These are phyloP conservation scores for Drechslerella coelobrocha DNA, from an alignment of 2,329 filamentous ascomycete species.

Conservation along the genomic window DNA sequence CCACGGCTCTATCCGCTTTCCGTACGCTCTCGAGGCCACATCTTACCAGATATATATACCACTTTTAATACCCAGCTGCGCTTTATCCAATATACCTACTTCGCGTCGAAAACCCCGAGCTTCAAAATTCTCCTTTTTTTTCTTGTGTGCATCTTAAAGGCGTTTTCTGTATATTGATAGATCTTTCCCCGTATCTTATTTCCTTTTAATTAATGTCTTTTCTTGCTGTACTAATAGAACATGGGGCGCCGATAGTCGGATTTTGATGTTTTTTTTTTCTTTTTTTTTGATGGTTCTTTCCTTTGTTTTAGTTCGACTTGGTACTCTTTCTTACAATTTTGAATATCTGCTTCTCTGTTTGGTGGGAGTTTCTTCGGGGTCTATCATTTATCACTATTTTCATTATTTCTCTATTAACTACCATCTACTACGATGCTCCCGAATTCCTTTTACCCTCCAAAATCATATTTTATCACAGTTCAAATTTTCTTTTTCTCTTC, in stretches of 20 bases:
- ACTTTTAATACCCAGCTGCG: not conserved
- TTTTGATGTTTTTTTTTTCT: conserved; percentile 13
- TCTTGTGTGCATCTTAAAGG: conserved; percentile 29
- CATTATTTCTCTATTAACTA: not conserved
- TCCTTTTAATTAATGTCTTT: conserved; percentile 22
- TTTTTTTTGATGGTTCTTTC: not conserved
- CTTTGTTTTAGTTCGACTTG: conserved; percentile 2
- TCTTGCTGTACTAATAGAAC: conserved; percentile 47
- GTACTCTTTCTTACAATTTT: conserved; percentile 4
- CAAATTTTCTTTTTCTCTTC: not conserved
- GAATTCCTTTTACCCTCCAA: not conserved
- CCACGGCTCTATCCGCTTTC: not conserved
- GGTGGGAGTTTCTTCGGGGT: conserved; percentile 22
- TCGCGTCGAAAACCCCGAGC: not conserved
- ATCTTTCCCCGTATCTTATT: conserved; percentile 24
- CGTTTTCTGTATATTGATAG: conserved; percentile 38
- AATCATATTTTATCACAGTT: not conserved
- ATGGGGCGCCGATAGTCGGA: conserved; percentile 45
- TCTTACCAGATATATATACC: conserved; percentile 2
- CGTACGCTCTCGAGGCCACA: conserved; percentile 7
- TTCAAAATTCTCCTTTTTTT: conserved; percentile 18
- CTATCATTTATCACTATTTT: conserved; percentile 8
- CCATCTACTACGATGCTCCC: not conserved
- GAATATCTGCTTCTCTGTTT: conserved; percentile 1
- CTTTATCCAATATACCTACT: conserved; percentile 16